Conservation (phyloP, 768 basidiomycete species). For the Podaxis sp. region DNA sequence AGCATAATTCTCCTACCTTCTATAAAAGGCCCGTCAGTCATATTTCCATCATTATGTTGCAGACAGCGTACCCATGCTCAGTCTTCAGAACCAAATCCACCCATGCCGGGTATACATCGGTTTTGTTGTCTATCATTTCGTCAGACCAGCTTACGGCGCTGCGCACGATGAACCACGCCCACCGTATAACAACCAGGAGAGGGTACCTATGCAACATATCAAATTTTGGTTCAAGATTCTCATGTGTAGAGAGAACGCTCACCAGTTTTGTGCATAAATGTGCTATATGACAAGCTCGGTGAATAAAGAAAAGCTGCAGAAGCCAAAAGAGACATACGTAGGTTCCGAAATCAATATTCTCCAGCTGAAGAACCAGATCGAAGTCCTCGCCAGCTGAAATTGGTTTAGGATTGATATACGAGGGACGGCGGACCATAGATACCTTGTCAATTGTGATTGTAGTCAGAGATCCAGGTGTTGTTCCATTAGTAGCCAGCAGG, state of each 20-base stretch:
- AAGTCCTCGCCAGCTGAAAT: constrained; percentile 50
- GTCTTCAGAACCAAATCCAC: constrained; percentile 43
- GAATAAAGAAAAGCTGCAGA: constrained; percentile 16
- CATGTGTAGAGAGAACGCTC: not conserved
- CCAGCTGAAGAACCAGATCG: constrained; percentile 38
- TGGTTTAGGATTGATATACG: not conserved
- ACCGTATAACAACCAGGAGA: constrained; percentile 36
- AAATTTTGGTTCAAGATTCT: not conserved
- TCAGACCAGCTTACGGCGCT: not conserved
- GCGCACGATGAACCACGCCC: constrained; percentile 11
- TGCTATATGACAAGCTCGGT: constrained; percentile 28
- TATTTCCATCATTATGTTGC: not conserved
- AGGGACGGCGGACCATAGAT: not conserved
- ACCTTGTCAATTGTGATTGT: constrained; percentile 57
- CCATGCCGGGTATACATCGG: constrained; percentile 46
- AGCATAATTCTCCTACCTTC: constrained; percentile 22
- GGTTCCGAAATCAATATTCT: constrained; percentile 52
- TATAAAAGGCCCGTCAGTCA: constrained; percentile 2
- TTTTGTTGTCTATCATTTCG: constrained; percentile 38
- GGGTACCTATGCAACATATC: constrained; percentile 27
- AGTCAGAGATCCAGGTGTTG: constrained; percentile 41
- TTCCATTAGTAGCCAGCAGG: constrained; percentile 38
- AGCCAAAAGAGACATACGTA: constrained; percentile 35
- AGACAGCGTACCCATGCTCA: constrained; percentile 39
- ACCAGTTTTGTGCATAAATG: constrained; percentile 41